Evolutionary conservation across 1,139 yeast species (phyloP).

Genomic region (Saccharomyces uvarum): DNA sequence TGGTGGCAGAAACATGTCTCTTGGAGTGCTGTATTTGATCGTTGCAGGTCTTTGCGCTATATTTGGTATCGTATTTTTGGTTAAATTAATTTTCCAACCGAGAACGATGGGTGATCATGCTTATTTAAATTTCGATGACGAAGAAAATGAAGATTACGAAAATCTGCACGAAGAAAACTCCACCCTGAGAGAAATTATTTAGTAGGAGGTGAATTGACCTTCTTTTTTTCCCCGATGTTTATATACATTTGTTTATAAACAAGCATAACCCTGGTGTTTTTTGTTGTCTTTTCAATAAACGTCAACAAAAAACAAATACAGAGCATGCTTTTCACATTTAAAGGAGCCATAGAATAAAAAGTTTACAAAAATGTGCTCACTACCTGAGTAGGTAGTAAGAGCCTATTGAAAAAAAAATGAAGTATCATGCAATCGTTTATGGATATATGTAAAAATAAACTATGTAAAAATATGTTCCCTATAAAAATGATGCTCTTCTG

Average conservation of each 20-base stretch:
- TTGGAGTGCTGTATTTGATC: constrained; percentile 84
- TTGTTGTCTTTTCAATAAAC: background rate
- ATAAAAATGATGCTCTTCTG: constrained; percentile 29
- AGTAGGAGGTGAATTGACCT: background rate
- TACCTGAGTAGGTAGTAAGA: background rate
- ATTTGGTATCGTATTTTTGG: constrained; percentile 39
- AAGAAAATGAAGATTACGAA: constrained; percentile 3
- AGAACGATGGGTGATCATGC: constrained; percentile 39
- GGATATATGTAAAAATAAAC: constrained; percentile 1
- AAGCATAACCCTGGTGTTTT: background rate
- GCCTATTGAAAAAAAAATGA: background rate
- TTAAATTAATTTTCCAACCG: constrained; percentile 42
- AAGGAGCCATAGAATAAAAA: background rate
- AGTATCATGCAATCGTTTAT: background rate
- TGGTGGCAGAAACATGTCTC: constrained; percentile 83
- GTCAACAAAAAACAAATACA: background rate
- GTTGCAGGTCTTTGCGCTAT: constrained; percentile 75
- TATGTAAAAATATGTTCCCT: constrained; percentile 27
- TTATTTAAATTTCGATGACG: constrained; percentile 32
- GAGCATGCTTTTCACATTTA: background rate
- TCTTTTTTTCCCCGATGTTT: background rate
- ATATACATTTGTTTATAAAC: background rate
- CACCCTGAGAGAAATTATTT: constrained; percentile 29
- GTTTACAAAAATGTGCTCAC: background rate
- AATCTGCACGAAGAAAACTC: constrained; percentile 9